Percentiles rank a stretch among this genome's conserved stretches.
phyloP scores from a whole-genome alignment of 2,329 filamentous ascomycete genomes.

The Phyllosticta ampelicida region DNA sequence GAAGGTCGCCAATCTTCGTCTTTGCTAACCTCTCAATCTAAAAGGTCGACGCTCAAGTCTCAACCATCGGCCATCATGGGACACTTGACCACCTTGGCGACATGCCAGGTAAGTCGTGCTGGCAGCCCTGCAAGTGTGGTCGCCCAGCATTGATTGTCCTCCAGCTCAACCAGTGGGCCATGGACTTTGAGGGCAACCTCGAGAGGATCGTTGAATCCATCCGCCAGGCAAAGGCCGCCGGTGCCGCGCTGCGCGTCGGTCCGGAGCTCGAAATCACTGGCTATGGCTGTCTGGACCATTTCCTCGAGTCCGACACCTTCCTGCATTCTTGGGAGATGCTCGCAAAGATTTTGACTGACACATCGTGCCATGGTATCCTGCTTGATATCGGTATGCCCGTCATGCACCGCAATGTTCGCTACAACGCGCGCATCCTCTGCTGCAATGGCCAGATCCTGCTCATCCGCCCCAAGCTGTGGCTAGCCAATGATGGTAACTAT shows the following conservation, averaged over 20 bases:
- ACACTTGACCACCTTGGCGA: conserved; percentile 11
- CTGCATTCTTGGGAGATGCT: conserved; percentile 46
- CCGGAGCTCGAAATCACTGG: conserved; percentile 45
- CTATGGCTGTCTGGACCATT: conserved; percentile 60
- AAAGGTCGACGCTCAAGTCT: neutral
- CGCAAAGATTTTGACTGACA: conserved; percentile 48
- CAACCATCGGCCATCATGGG: conserved; percentile 6
- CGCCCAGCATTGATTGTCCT: neutral
- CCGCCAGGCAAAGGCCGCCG: conserved; percentile 45
- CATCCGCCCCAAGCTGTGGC: conserved; percentile 60
- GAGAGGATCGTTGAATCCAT: conserved; percentile 55
- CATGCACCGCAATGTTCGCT: conserved; percentile 50
- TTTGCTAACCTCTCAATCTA: neutral
- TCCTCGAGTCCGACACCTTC: conserved; percentile 32
- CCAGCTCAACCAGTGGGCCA: conserved; percentile 35
- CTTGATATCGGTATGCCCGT: conserved; percentile 45
- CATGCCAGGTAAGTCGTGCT: conserved; percentile 8
- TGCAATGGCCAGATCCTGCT: conserved; percentile 58
- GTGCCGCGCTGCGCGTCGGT: conserved; percentile 52
- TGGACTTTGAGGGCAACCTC: conserved; percentile 55
- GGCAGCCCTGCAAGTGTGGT: neutral
- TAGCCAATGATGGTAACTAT: conserved; percentile 59
- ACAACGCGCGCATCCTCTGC: conserved; percentile 53
- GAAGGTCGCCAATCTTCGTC: neutral
- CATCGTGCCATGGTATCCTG: conserved; percentile 53